phyloP scores from a whole-genome alignment of 768 basidiomycete genomes.

The Trametopsis cervina region DNA sequence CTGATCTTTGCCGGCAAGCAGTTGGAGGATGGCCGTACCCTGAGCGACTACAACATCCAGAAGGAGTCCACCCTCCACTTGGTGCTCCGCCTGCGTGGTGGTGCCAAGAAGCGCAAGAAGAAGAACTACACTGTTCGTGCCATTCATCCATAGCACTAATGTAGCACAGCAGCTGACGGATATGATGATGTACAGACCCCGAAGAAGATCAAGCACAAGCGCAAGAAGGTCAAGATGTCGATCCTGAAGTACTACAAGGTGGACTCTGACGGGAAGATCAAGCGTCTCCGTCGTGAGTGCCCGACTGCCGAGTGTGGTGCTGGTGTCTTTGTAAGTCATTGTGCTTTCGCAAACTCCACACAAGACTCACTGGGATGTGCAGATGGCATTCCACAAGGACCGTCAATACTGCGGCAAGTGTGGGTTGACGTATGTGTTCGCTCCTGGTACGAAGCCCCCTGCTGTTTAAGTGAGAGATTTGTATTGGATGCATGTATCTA shows the following conservation, averaged over 20 bases:
- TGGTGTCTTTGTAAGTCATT: constrained; percentile 66
- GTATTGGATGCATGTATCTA: too few species aligned
- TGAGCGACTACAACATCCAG: constrained; percentile 96
- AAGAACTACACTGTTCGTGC: constrained; percentile 91
- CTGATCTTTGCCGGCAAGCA: constrained; percentile 99
- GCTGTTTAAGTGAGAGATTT: constrained; percentile 44
- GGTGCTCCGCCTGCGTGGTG: constrained; percentile 96
- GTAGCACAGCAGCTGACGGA: too few species aligned
- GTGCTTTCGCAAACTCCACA: background rate
- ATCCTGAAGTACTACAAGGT: constrained; percentile 99
- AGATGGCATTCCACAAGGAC: constrained; percentile 99
- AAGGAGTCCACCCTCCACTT: constrained; percentile 99
- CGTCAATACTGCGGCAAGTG: constrained; percentile 98
- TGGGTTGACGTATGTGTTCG: constrained; percentile 81
- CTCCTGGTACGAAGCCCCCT: constrained; percentile 74
- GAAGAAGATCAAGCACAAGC: constrained; percentile 99
- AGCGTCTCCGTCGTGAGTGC: constrained; percentile 97
- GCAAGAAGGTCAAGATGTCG: constrained; percentile 99
- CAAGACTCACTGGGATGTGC: constrained; percentile 23
- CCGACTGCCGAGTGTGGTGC: constrained; percentile 75
- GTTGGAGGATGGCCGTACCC: constrained; percentile 96
- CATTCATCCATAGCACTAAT: too few species aligned
- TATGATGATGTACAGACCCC: constrained; percentile 77
- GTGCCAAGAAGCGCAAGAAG: constrained; percentile 99
- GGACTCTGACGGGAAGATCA: constrained; percentile 99